Conservation (phyloP, 345 rosid genomes). For the Eucalyptus curtisii region DNA sequence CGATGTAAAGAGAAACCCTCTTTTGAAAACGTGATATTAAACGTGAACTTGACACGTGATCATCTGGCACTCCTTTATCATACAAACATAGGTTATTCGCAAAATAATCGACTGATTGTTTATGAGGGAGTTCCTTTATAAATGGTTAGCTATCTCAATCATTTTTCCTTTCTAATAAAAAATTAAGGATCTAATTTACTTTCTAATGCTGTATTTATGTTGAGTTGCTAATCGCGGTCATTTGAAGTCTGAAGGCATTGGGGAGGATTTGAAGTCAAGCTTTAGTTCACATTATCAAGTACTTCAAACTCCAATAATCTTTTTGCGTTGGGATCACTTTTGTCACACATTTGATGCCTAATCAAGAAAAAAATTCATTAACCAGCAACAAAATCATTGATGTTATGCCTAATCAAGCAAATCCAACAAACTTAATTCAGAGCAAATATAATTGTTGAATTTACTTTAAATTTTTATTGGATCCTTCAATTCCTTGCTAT, state of each 20-base stretch:
- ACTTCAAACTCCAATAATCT: not conserved
- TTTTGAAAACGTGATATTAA: rapidly evolving
- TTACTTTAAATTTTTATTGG: not conserved
- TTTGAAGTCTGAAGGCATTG: not conserved
- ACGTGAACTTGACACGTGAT: not conserved
- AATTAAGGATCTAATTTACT: not conserved
- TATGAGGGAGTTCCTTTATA: not conserved
- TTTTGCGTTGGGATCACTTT: too few species aligned
- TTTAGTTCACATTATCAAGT: not conserved
- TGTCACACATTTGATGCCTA: not conserved
- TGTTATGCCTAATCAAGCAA: not conserved
- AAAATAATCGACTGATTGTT: not conserved
- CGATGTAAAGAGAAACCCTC: not conserved
- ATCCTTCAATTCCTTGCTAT: not conserved
- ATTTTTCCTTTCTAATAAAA: not conserved
- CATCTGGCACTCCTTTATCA: not conserved
- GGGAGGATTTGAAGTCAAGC: not conserved
- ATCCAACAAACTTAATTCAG: not conserved
- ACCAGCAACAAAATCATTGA: not conserved
- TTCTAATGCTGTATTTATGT: not conserved
- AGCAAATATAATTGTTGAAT: not conserved
- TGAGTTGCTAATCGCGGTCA: not conserved
- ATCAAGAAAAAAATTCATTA: not conserved
- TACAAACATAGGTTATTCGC: not conserved
- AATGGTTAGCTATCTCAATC: not conserved